Percentiles rank a stretch among this genome's conserved stretches.
Evolutionary conservation across 768 basidiomycete genomes (phyloP).

Genomic region (Boletus speciosus): DNA sequence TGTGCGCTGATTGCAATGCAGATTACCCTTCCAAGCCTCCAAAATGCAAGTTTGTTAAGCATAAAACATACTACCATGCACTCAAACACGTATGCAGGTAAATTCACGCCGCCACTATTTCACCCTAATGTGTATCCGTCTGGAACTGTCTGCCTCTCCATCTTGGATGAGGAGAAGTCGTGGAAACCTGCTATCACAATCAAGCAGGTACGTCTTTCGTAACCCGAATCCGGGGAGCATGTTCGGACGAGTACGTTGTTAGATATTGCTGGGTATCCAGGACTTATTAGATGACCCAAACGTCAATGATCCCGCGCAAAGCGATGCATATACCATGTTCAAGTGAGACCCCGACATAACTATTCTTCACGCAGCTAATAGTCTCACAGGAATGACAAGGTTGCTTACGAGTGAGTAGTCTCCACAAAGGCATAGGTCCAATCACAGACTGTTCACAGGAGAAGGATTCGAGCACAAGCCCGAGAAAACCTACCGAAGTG

Average conservation of each 20-base stretch:
- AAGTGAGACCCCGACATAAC: constrained; percentile 58
- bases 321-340: constrained; percentile 98
- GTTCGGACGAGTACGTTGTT: not conserved
- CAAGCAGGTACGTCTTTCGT: constrained; percentile 71
- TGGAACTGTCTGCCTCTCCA: constrained; percentile 96
- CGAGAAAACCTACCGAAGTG: constrained; percentile 87
- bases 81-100: constrained; percentile 53
- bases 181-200: constrained; percentile 99
- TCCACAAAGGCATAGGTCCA: not conserved
- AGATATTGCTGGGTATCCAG: constrained; percentile 96
- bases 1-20: constrained; percentile 31
- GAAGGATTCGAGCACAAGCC: constrained; percentile 80
- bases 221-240: not conserved
- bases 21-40: constrained; percentile 96
- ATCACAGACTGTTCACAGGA: constrained; percentile 41
- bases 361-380: constrained; percentile 7
- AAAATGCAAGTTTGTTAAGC: constrained; percentile 60
- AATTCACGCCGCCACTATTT: constrained; percentile 93
- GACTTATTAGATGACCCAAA: constrained; percentile 95
- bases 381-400: constrained; percentile 77
- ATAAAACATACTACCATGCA: not conserved
- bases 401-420: constrained; percentile 79
- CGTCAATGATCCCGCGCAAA: constrained; percentile 95
- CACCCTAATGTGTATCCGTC: constrained; percentile 99
- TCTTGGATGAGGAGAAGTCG: constrained; percentile 96